Conservation (phyloP, 1,284 basidiomycete genomes). For the Pseudomicrostroma phylloplanum region DNA sequence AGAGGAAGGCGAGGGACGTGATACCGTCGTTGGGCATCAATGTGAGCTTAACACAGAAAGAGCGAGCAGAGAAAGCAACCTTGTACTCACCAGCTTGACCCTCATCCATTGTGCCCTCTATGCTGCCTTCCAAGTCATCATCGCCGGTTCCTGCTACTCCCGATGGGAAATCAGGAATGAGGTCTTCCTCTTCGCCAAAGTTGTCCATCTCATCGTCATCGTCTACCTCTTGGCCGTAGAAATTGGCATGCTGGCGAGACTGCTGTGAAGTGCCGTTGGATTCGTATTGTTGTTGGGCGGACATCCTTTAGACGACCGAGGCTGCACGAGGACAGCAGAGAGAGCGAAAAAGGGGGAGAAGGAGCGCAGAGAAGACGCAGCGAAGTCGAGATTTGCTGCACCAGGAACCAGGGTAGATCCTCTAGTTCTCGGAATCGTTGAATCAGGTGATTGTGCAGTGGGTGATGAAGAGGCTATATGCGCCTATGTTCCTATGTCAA, state of each 20-base stretch:
- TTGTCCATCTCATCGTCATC: slow-evolving; percentile 15
- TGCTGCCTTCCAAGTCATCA: neutral
- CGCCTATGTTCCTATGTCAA: too few relatives aligned
- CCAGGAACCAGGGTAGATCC: too few relatives aligned
- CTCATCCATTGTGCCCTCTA: slow-evolving; percentile 10
- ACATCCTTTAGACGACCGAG: too few relatives aligned
- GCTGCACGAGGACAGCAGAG: too few relatives aligned
- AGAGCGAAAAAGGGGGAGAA: too few relatives aligned
- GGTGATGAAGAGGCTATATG: too few relatives aligned
- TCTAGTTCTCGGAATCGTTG: too few relatives aligned
- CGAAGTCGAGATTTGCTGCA: too few relatives aligned
- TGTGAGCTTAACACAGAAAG: slow-evolving; percentile 4
- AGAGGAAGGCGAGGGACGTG: neutral
- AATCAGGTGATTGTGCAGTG: too few relatives aligned
- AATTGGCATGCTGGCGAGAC: slow-evolving; percentile 11
- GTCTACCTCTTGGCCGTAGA: slow-evolving; percentile 23
- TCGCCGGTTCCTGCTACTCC: neutral
- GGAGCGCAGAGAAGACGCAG: too few relatives aligned
- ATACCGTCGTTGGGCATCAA: neutral
- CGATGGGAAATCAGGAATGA: slow-evolving; percentile 11
- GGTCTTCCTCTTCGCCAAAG: slow-evolving; percentile 14
- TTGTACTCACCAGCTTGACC: slow-evolving; percentile 6
- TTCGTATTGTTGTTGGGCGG: neutral
- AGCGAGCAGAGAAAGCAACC: neutral
- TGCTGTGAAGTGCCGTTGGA: neutral